Percentiles rank a stretch among this genome's conserved stretches.
Conservation (phyloP, 495 filamentous ascomycete species). For the Penicillium roqueforti region DNA sequence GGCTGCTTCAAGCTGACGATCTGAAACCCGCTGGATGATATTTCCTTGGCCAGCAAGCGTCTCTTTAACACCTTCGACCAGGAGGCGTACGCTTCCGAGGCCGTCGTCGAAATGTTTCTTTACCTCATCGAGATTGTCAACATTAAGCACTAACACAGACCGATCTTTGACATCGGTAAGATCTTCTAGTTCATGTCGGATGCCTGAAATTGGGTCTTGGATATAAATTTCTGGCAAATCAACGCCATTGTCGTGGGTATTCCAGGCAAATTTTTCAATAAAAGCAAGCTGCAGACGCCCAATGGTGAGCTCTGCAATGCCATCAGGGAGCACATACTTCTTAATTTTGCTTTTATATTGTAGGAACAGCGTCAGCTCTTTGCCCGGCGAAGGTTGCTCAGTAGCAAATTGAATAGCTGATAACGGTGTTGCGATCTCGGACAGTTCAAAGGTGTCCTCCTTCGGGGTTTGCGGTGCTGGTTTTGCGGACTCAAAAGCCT, state of each 20-base stretch:
- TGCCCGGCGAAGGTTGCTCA: conserved; percentile 72
- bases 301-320: conserved; percentile 75
- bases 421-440: conserved; percentile 36
- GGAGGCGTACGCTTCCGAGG: conserved; percentile 68
- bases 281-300: conserved; percentile 92
- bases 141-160: conserved; percentile 86
- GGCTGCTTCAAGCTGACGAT: conserved; percentile 83
- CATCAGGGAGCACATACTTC: conserved; percentile 86
- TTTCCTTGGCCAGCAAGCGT: conserved; percentile 74
- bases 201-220: conserved; percentile 89
- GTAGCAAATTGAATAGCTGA: conserved; percentile 51
- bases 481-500: conserved; percentile 48
- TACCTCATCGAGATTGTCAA: conserved; percentile 93
- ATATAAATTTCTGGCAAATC: conserved; percentile 97
- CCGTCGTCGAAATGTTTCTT: conserved; percentile 95
- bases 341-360: conserved; percentile 97
- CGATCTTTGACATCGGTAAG: conserved; percentile 92
- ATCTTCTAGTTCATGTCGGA: conserved; percentile 94
- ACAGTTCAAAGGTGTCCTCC: conserved; percentile 24
- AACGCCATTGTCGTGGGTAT: conserved; percentile 86
- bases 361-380: conserved; percentile 91
- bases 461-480: conserved; percentile 37
- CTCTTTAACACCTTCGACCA: conserved; percentile 77
- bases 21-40: conserved; percentile 81
- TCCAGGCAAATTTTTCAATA: conserved; percentile 99